phyloP scores from a whole-genome alignment of 2,329 filamentous ascomycete species.

The Fonsecaea pedrosoi region DNA sequence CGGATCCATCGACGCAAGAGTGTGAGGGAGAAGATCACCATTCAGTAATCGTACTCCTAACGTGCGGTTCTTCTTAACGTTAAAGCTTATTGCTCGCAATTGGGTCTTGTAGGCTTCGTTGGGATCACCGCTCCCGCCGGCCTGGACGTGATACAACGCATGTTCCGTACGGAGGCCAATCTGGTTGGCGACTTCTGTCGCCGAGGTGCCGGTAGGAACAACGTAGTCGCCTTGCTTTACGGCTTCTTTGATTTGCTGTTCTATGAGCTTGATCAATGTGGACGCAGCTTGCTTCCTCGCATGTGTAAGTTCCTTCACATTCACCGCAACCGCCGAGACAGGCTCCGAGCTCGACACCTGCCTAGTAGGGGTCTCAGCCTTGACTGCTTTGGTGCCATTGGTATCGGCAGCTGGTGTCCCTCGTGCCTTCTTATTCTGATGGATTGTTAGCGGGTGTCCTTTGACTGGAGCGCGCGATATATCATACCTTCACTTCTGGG shows the following conservation, averaged over 20 bases:
- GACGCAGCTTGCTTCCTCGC: conserved; percentile 73
- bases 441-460: conserved; percentile 39
- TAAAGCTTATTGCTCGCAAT: conserved; percentile 78
- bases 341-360: conserved; percentile 44
- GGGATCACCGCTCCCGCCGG: conserved; percentile 58
- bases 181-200: conserved; percentile 69
- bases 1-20: conserved; percentile 83
- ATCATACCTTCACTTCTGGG: conserved; percentile 36
- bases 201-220: conserved; percentile 68
- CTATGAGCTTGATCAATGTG: conserved; percentile 73
- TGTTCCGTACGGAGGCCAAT: conserved; percentile 83
- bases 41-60: conserved; percentile 78
- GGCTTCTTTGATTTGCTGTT: conserved; percentile 68
- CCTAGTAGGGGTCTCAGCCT: conserved; percentile 41
- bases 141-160: conserved; percentile 62
- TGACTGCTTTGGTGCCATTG: conserved; percentile 40
- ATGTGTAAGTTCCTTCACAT: conserved; percentile 62
- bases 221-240: conserved; percentile 70
- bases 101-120: conserved; percentile 66
- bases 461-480: neutral
- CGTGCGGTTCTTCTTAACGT: conserved; percentile 85
- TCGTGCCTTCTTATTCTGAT: conserved; percentile 41
- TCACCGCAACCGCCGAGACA: conserved; percentile 44
- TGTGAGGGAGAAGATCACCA: conserved; percentile 72
- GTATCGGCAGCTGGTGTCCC: conserved; percentile 34